phyloP scores from a whole-genome alignment of 306 rosid genomes.

The Ochetophila trinervis region DNA sequence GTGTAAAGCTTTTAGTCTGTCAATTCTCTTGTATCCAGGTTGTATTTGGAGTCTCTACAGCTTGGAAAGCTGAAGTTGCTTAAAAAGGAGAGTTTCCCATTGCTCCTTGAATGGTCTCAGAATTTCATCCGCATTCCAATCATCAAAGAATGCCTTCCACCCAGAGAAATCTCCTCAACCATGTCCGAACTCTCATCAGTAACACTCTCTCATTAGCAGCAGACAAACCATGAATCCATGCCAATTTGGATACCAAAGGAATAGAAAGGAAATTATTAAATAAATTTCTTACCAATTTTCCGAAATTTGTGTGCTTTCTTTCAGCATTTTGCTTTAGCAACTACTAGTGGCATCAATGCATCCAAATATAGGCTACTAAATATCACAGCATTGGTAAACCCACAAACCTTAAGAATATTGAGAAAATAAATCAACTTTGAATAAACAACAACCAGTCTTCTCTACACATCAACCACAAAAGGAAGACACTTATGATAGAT shows the following conservation, averaged over 20 bases:
- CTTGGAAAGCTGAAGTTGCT: conserved; percentile 37
- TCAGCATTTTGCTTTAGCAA: too few relatives aligned
- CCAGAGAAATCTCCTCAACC: conserved; percentile 12
- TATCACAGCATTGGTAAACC: too few relatives aligned
- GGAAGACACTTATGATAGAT: too few relatives aligned
- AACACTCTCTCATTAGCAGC: conserved; percentile 34
- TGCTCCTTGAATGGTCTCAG: conserved; percentile 49
- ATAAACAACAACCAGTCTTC: too few relatives aligned
- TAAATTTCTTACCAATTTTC: too few relatives aligned
- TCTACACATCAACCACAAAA: too few relatives aligned
- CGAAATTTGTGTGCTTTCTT: too few relatives aligned
- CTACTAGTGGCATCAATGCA: too few relatives aligned
- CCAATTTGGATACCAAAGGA: background rate
- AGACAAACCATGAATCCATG: conserved; percentile 12
- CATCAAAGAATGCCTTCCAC: conserved; percentile 42
- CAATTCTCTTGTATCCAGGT: conserved; percentile 21
- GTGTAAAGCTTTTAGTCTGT: background rate
- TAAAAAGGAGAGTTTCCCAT: conserved; percentile 44
- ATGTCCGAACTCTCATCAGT: conserved; percentile 22
- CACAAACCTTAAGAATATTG: too few relatives aligned
- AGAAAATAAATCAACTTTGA: too few relatives aligned
- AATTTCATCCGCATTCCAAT: conserved; percentile 40
- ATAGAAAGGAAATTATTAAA: too few relatives aligned
- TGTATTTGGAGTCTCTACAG: conserved; percentile 28
- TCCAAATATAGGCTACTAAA: too few relatives aligned